A percentile compares a stretch with the other conserved stretches of the same genome.
Conservation (phyloP, 2,329 filamentous ascomycete species). For the Epichloe sylvatica region DNA sequence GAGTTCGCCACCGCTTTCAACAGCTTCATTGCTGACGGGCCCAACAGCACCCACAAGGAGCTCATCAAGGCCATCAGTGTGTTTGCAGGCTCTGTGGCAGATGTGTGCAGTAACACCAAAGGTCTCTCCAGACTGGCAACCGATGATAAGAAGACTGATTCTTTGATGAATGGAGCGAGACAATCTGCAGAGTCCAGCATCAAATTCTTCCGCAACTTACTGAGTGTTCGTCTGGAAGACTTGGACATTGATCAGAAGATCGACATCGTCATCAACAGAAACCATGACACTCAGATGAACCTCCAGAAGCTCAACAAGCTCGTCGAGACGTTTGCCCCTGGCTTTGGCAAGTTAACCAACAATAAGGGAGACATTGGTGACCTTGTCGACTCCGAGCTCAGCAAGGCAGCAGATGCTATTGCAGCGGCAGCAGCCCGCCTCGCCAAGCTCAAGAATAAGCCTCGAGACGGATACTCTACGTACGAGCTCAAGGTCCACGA, state of each 20-base stretch:
- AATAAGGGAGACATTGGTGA: constrained; percentile 81
- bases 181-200: constrained; percentile 77
- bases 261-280: constrained; percentile 93
- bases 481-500: constrained; percentile 96
- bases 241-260: constrained; percentile 87
- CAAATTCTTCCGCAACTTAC: constrained; percentile 85
- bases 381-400: constrained; percentile 80
- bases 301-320: constrained; percentile 88
- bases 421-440: constrained; percentile 81
- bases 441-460: constrained; percentile 87
- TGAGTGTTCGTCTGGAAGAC: constrained; percentile 85
- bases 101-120: constrained; percentile 93
- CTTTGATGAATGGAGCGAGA: constrained; percentile 68
- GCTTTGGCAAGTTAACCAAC: constrained; percentile 64
- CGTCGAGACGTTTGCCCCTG: constrained; percentile 81
- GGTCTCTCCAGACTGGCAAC: constrained; percentile 84
- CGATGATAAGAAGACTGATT: constrained; percentile 87
- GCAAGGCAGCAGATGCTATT: constrained; percentile 88
- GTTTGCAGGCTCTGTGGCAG: constrained; percentile 79
- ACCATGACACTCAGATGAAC: constrained; percentile 89
- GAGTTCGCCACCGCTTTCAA: constrained; percentile 98
- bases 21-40: constrained; percentile 94
- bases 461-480: constrained; percentile 86
- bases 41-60: constrained; percentile 75
- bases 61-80: constrained; percentile 87